These are phyloP conservation scores for Lasiosphaeriaceae sp. DNA, from an alignment of 495 filamentous ascomycete species.

Conservation along the genomic window DNA sequence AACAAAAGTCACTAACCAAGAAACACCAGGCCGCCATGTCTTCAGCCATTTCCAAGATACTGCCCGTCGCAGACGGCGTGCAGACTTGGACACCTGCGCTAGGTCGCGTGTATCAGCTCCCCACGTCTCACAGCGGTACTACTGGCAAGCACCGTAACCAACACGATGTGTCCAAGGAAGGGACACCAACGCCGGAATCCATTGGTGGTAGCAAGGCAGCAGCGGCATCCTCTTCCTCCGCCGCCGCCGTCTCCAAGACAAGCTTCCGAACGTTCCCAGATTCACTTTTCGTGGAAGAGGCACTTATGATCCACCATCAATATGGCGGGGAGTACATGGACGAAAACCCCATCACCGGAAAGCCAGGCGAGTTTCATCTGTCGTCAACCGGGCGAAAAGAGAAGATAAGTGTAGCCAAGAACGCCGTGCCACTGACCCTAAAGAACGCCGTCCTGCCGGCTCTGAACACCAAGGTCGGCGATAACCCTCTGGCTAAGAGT, in stretches of 20 bases:
- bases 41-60: constrained; percentile 62
- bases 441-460: constrained; percentile 21
- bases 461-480: constrained; percentile 39
- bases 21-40: constrained; percentile 48
- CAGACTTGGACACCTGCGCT: constrained; percentile 68
- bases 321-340: constrained; percentile 84
- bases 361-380: constrained; percentile 81
- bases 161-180: constrained; percentile 47
- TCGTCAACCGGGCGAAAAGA: constrained; percentile 53
- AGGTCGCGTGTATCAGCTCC: constrained; percentile 65
- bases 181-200: constrained; percentile 57
- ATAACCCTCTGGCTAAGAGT: constrained; percentile 28
- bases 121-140: constrained; percentile 32
- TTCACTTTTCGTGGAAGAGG: constrained; percentile 61
- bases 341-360: constrained; percentile 80
- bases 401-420: constrained; percentile 21
- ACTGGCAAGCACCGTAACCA: constrained; percentile 34
- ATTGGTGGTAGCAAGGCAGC: constrained; percentile 18
- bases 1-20: too few species aligned
- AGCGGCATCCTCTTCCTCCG: constrained; percentile 25
- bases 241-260: too few species aligned
- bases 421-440: background rate
- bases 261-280: constrained; percentile 34
- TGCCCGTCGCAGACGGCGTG: constrained; percentile 51
- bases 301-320: constrained; percentile 58